Conservation (phyloP, 192 early-diverging fungal species). For the Coemansia brasiliensis region DNA sequence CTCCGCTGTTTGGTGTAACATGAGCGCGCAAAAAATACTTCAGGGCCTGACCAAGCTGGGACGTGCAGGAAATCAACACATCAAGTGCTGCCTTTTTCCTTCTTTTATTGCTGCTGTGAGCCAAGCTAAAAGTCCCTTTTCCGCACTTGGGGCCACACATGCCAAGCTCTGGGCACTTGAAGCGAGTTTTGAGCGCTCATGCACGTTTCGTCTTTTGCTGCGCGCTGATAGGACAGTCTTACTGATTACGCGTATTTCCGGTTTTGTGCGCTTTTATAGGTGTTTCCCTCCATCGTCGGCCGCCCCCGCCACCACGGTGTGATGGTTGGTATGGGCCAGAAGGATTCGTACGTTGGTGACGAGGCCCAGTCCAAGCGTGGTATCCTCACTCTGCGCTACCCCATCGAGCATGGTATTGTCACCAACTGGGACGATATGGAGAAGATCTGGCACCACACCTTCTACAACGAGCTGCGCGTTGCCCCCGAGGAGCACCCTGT, state of each 20-base stretch:
- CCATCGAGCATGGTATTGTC: slow-evolving; percentile 90
- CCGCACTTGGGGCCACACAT: too few relatives aligned
- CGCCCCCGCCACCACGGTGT: slow-evolving; percentile 84
- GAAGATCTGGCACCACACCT: slow-evolving; percentile 96
- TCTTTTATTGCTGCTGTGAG: too few relatives aligned
- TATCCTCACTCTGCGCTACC: slow-evolving; percentile 84
- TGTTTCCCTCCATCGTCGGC: slow-evolving; percentile 84
- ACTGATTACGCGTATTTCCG: slow-evolving; percentile 1
- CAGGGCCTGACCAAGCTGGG: too few relatives aligned
- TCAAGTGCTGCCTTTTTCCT: neutral
- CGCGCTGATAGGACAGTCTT: neutral
- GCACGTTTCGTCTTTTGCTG: neutral
- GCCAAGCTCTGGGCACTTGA: neutral
- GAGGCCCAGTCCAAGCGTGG: slow-evolving; percentile 90
- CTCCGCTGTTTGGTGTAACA: too few relatives aligned
- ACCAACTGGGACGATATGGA: slow-evolving; percentile 96
- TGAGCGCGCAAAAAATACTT: too few relatives aligned
- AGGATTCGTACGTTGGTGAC: slow-evolving; percentile 88
- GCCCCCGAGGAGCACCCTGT: slow-evolving; percentile 98
- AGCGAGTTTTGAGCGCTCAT: neutral
- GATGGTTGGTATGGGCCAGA: slow-evolving; percentile 91
- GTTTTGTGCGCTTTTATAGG: slow-evolving; percentile 27
- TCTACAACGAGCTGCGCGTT: slow-evolving; percentile 98
- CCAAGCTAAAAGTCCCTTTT: too few relatives aligned
- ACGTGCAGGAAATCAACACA: too few relatives aligned